Percentiles rank a stretch among this genome's conserved stretches.
These are phyloP conservation scores for Triticum aestivum DNA, from an alignment of 176 grass and related monocot genomes.

Conservation along the genomic window IWGSC_CS_RefSeq_v2.1 NC_057795.1:692624765-692625264, in stretches of 20 bases:
- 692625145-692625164: background rate
- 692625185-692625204: background rate
- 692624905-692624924: constrained; percentile 99
- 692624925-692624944: constrained; percentile 96
- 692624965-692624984: background rate
- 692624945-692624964: constrained; percentile 6
- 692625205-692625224: no score
- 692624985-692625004: background rate
- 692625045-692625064: background rate
- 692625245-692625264: no score
- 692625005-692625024: constrained; percentile 8
- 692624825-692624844: constrained; percentile 57
- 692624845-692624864: constrained; percentile 54
- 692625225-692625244: no score
- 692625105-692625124: background rate
- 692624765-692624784: constrained; percentile 18
- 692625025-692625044: constrained; percentile 2
- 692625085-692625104: background rate
- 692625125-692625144: constrained; percentile 3
- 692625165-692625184: background rate
- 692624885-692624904: constrained; percentile 97
- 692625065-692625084: background rate
- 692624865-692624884: constrained; percentile 80
- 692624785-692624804: constrained; percentile 32
- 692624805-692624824: constrained; percentile 49